A percentile compares a stretch with the other conserved stretches of the same genome.
These are phyloP conservation scores for Zygoascus hellenicus DNA, from an alignment of 1,139 yeast species.

Conservation along the genomic window DNA sequence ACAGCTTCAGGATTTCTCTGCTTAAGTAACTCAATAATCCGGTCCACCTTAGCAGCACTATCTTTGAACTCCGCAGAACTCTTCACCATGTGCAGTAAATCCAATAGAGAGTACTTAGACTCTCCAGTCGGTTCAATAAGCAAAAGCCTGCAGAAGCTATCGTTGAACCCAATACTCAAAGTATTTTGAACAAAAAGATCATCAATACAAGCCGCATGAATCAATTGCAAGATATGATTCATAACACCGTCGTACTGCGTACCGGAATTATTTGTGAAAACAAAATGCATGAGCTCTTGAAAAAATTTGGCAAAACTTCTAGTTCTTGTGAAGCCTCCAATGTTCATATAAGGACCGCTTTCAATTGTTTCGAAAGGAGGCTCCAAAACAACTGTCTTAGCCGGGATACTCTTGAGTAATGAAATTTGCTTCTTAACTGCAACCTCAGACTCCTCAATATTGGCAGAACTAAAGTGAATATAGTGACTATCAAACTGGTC, in stretches of 20 bases:
- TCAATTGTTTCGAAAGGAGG: slow-evolving; percentile 32
- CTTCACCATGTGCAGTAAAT: slow-evolving; percentile 1
- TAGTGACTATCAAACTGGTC: slow-evolving; percentile 71
- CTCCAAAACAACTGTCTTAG: slow-evolving; percentile 31
- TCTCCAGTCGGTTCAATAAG: slow-evolving; percentile 7
- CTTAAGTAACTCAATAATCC: slow-evolving; percentile 14
- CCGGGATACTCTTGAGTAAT: slow-evolving; percentile 24
- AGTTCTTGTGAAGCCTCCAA: slow-evolving; percentile 34
- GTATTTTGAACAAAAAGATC: slow-evolving; percentile 21
- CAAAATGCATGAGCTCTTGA: slow-evolving; percentile 20
- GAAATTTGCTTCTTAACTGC: slow-evolving; percentile 45
- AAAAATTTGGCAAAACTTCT: slow-evolving; percentile 32
- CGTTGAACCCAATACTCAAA: slow-evolving; percentile 1
- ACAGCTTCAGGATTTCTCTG: slow-evolving; percentile 11
- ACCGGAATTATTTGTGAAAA: slow-evolving; percentile 27
- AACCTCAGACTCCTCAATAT: slow-evolving; percentile 67
- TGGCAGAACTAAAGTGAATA: slow-evolving; percentile 69
- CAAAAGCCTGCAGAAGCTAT: slow-evolving; percentile 11
- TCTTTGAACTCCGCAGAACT: slow-evolving; percentile 7
- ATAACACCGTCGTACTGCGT: slow-evolving; percentile 51
- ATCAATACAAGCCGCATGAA: slow-evolving; percentile 51
- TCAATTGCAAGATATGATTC: slow-evolving; percentile 57
- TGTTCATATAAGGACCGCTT: slow-evolving; percentile 30
- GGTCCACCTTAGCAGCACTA: slow-evolving; percentile 15
- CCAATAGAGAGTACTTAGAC: slow-evolving; percentile 11